Evolutionary conservation across 768 basidiomycete genomes (phyloP).

Genomic region (Lactarius pseudohatsudake): DNA sequence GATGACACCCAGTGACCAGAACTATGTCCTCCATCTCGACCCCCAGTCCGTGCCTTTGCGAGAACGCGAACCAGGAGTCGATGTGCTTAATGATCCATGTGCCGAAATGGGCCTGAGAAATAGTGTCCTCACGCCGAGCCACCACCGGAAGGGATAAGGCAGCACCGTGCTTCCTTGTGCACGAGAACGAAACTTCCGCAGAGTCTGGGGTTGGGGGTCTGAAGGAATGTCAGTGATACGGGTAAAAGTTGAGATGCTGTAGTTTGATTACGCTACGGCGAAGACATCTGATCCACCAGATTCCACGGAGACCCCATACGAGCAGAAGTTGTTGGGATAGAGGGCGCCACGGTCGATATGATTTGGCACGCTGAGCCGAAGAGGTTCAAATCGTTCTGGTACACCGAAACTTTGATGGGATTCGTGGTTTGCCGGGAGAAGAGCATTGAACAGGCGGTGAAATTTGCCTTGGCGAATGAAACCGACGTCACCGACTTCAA

Average conservation of each 20-base stretch:
- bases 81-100: not conserved
- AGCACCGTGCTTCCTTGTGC: not conserved
- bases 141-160: not conserved
- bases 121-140: not conserved
- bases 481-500: not conserved
- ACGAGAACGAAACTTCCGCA: not conserved
- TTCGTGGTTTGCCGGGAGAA: not conserved
- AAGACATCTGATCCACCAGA: not conserved
- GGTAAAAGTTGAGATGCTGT: not conserved
- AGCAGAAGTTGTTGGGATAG: not conserved
- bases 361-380: not conserved
- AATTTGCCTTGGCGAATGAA: not conserved
- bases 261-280: not conserved
- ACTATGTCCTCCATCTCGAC: not conserved
- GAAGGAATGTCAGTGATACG: not conserved
- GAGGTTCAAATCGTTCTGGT: not conserved
- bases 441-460: not conserved
- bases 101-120: not conserved
- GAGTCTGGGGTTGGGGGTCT: not conserved
- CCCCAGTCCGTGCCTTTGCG: not conserved
- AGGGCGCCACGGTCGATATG: not conserved
- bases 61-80: not conserved
- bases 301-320: not conserved
- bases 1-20: not conserved
- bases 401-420: not conserved